A percentile compares a stretch with the other conserved stretches of the same genome.
Evolutionary conservation across 1,139 yeast genomes (phyloP).

Genomic region (Lodderomyces orthopsilosis): DNA sequence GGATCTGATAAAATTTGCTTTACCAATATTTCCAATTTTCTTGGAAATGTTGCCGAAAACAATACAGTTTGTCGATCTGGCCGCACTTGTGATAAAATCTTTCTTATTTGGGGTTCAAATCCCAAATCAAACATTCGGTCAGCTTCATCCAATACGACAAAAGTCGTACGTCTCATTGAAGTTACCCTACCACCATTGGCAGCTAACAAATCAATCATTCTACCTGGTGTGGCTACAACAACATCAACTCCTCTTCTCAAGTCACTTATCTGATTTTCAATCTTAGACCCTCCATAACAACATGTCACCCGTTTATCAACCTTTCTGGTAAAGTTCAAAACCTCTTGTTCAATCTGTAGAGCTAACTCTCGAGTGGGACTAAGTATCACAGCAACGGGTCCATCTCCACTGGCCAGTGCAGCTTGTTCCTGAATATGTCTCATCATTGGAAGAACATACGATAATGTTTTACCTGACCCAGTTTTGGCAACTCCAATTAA

Average conservation of each 20-base stretch:
- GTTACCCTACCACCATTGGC: constrained; percentile 81
- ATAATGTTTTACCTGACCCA: constrained; percentile 93
- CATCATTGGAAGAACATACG: constrained; percentile 80
- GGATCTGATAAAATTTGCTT: constrained; percentile 60
- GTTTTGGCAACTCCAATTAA: constrained; percentile 94
- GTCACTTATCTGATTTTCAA: constrained; percentile 78
- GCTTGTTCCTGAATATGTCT: constrained; percentile 79
- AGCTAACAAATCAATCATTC: constrained; percentile 84
- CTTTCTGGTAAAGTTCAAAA: constrained; percentile 53
- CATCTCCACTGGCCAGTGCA: constrained; percentile 36
- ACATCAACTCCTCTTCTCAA: constrained; percentile 78
- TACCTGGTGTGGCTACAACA: constrained; percentile 92
- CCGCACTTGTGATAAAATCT: constrained; percentile 72
- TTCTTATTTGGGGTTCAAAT: constrained; percentile 92
- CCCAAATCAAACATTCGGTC: constrained; percentile 98
- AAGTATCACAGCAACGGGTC: constrained; percentile 78
- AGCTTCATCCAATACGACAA: constrained; percentile 90
- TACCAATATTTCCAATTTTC: constrained; percentile 74
- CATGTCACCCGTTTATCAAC: constrained; percentile 50
- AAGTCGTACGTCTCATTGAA: constrained; percentile 67
- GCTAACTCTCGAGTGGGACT: constrained; percentile 96
- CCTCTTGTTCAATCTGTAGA: constrained; percentile 73
- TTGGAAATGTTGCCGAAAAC: constrained; percentile 93
- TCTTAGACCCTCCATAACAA: constrained; percentile 93
- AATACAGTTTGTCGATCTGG: constrained; percentile 91